Evolutionary conservation across 2,329 filamentous ascomycete genomes (phyloP).

Genomic region (Alternaria atra): DNA sequence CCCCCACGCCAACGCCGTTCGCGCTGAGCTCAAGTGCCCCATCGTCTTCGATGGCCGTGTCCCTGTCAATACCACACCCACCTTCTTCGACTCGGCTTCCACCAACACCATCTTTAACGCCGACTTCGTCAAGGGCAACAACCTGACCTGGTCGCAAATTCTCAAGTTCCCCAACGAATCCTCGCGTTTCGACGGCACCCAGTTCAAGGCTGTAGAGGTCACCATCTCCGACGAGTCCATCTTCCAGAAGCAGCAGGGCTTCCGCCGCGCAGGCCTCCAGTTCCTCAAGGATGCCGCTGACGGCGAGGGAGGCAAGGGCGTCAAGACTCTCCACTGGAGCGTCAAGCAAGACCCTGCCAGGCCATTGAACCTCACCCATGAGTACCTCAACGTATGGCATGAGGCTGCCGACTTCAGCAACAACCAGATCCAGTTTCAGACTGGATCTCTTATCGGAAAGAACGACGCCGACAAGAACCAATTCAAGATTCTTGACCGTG

Average conservation of each 20-base stretch:
- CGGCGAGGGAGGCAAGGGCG: conserved; percentile 62
- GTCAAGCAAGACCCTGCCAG: conserved; percentile 62
- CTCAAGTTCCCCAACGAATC: conserved; percentile 58
- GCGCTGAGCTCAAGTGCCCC: conserved; percentile 41
- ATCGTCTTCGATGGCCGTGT: conserved; percentile 52
- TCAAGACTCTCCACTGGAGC: conserved; percentile 71
- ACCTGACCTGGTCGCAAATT: conserved; percentile 62
- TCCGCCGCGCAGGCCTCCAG: conserved; percentile 67
- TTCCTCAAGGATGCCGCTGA: conserved; percentile 62
- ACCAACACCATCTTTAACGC: conserved; percentile 60
- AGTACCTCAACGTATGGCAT: conserved; percentile 63
- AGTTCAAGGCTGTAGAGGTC: conserved; percentile 61
- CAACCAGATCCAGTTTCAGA: conserved; percentile 61
- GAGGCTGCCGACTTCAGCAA: conserved; percentile 52
- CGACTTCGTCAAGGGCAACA: conserved; percentile 62
- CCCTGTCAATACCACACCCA: conserved; percentile 33
- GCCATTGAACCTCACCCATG: conserved; percentile 67
- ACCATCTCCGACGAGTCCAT: conserved; percentile 68
- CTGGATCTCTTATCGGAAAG: conserved; percentile 60
- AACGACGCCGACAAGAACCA: conserved; percentile 56
- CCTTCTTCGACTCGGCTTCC: conserved; percentile 44
- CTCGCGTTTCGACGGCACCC: conserved; percentile 58
- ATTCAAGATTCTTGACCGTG: conserved; percentile 53
- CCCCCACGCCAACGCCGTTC: background rate
- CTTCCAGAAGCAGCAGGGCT: conserved; percentile 67